These are phyloP conservation scores for Leptographium procerum DNA, from an alignment of 2,329 filamentous ascomycete genomes.

Conservation along the genomic window DNA sequence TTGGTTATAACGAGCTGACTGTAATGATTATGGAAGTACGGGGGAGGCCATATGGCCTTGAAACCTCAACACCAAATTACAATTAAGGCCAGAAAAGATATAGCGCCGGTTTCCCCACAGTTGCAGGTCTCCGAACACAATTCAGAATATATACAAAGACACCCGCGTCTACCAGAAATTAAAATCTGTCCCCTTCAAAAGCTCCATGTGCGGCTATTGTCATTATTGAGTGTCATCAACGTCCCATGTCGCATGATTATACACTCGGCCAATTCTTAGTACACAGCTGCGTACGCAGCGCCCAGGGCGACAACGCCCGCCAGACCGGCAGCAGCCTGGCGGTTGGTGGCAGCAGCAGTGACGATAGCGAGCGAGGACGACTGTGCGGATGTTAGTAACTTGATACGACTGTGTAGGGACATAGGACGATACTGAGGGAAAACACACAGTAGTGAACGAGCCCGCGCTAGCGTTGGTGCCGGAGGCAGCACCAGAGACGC, in stretches of 20 bases:
- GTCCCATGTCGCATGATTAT: not conserved
- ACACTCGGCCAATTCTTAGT: slow-evolving; percentile 1
- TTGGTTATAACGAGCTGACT: no score
- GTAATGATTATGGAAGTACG: no score
- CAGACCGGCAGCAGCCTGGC: slow-evolving; percentile 3
- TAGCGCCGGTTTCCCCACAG: not conserved
- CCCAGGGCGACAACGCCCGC: slow-evolving; percentile 8
- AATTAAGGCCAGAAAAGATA: not conserved
- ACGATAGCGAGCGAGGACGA: slow-evolving; percentile 4
- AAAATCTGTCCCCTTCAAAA: not conserved
- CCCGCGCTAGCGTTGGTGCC: not conserved
- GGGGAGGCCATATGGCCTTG: no score
- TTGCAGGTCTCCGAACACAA: not conserved
- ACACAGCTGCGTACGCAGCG: slow-evolving; percentile 6
- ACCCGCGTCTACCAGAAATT: not conserved
- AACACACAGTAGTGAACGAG: not conserved
- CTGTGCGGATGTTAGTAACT: not conserved
- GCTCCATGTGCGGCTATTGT: not conserved
- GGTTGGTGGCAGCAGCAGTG: slow-evolving; percentile 10
- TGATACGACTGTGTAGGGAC: not conserved
- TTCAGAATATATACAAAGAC: not conserved
- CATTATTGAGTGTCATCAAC: not conserved
- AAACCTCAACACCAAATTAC: no score
- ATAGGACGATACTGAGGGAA: no score
- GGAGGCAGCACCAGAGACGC: not conserved